Base-by-base conservation (phyloP, 257 asterid species). In the Gynochthodes officinalis region DNA sequence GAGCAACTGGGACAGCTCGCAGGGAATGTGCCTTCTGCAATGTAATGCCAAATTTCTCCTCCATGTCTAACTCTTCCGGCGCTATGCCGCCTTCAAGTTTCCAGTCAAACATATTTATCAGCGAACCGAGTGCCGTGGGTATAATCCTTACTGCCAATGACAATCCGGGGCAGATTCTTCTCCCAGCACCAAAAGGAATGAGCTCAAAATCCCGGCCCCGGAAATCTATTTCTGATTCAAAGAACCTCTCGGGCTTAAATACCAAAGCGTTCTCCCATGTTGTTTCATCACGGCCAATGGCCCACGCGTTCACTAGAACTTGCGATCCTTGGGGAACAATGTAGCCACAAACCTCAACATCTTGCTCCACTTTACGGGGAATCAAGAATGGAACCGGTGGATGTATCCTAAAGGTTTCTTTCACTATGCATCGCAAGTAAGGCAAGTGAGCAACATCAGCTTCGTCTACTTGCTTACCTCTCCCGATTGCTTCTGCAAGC, bases 101-200 rank as follows among this genome's bases (percentile, higher is more conserved):
- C 94, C 96, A 92, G 30, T 89, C 85, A 2, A 89, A 88, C 18
- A 87, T 75, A 71, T 90, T 87, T 75, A 89, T 10, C 13, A 92
- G 75, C 5, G 93, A 88, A 4, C 96, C 97, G 44, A 91, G 63
- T 84, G 86, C 88, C 3, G 80, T 79, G 4, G 85, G 89, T 71
- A 91, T 73, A 79, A 81, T 83, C 54, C 85, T 54, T 21, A 77
- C 76, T 0, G 88, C 96, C 73, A 88, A 40, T 1, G 93, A 83
- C 79, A 88, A 59, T 5, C 95, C 96, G 0, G 93, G 96, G 78
- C 95, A 92, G 14, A 92, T 88, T 77, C 96, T 81, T 19, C 97
- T 32, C 33, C 97, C 96, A 1, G 86, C 89, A 7, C 97, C 95
- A 44, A 91, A 91, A 5, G 97, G 93, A 49, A 89, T 84, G 59